Conservation (phyloP, 768 basidiomycete genomes). For the Neoboletus magnificus region DNA sequence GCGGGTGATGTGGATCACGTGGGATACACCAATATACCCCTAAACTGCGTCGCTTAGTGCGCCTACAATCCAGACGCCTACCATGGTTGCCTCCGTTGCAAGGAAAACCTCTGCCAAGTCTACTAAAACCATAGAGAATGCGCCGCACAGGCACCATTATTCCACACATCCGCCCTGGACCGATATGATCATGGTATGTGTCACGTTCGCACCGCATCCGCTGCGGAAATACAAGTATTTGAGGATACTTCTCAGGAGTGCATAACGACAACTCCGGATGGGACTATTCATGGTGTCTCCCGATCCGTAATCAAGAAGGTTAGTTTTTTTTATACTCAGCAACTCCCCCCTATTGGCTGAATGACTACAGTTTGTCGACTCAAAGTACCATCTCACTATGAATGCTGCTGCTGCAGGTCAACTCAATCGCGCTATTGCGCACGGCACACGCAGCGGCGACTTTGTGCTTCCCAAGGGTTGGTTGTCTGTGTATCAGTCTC, state of each 20-base stretch:
- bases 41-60: background rate
- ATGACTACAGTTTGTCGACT: conserved; percentile 46
- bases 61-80: background rate
- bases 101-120: conserved; percentile 10
- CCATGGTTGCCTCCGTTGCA: conserved; percentile 10
- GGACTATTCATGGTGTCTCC: conserved; percentile 70
- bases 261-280: conserved; percentile 61
- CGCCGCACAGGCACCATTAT: conserved; percentile 32
- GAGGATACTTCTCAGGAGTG: conserved; percentile 53
- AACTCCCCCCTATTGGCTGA: background rate
- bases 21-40: background rate
- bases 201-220: background rate
- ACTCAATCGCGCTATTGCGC: conserved; percentile 53
- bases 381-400: conserved; percentile 51
- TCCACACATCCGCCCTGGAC: conserved; percentile 51
- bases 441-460: conserved; percentile 47
- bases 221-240: background rate
- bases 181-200: conserved; percentile 42
- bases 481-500: background rate
- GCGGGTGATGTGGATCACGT: conserved; percentile 2
- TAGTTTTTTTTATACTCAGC: background rate
- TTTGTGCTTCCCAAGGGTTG: conserved; percentile 58
- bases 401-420: conserved; percentile 41
- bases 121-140: conserved; percentile 2
- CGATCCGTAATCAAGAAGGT: conserved; percentile 82